A percentile compares a stretch with the other conserved stretches of the same genome.
Evolutionary conservation across 2,329 filamentous ascomycete species (phyloP).

Genomic region (Ustulina deusta): DNA sequence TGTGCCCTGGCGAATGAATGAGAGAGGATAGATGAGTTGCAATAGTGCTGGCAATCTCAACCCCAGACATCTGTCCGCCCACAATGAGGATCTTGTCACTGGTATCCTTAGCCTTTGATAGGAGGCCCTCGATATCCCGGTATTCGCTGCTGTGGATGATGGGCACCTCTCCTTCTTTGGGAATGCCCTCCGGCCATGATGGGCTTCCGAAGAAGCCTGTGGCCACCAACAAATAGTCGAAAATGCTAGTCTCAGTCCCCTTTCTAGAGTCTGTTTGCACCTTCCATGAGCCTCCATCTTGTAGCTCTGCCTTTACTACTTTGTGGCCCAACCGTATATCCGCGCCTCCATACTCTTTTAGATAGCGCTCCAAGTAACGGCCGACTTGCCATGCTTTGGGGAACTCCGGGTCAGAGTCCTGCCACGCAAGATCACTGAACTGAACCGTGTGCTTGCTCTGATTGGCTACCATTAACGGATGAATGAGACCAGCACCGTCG

Average conservation of each 20-base stretch:
- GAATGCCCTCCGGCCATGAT: constrained; percentile 61
- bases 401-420: constrained; percentile 69
- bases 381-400: constrained; percentile 83
- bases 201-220: constrained; percentile 81
- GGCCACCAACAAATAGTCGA: constrained; percentile 78
- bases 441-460: constrained; percentile 81
- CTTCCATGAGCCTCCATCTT: constrained; percentile 55
- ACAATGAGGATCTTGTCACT: constrained; percentile 77
- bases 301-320: constrained; percentile 57
- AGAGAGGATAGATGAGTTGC: constrained; percentile 77
- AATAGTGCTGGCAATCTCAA: constrained; percentile 79
- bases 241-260: constrained; percentile 62
- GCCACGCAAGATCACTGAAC: constrained; percentile 80
- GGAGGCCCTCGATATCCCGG: constrained; percentile 63
- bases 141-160: constrained; percentile 78
- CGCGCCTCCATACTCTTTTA: constrained; percentile 63
- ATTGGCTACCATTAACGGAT: constrained; percentile 78
- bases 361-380: constrained; percentile 75
- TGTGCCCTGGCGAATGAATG: constrained; percentile 62
- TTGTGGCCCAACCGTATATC: constrained; percentile 63
- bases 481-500: constrained; percentile 65
- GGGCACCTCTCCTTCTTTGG: constrained; percentile 56
- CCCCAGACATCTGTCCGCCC: constrained; percentile 85
- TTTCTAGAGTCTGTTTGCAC: constrained; percentile 54
- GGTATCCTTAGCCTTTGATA: constrained; percentile 53